phyloP scores from a whole-genome alignment of 2,329 filamentous ascomycete species.

The Alternaria brassicicola region DNA sequence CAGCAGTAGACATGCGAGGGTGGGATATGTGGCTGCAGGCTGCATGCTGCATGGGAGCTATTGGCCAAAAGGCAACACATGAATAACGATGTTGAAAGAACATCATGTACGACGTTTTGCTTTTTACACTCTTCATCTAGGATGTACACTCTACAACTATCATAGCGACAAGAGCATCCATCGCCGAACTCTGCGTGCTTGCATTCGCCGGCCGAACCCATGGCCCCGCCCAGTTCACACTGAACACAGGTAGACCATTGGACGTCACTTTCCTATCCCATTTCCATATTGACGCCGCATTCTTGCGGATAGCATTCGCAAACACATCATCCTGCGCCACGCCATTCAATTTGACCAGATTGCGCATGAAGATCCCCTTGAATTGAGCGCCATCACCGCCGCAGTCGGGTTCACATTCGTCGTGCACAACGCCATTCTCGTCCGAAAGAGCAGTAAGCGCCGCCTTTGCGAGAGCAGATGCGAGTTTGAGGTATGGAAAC shows the following conservation, averaged over 20 bases:
- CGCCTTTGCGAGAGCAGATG: conserved; percentile 48
- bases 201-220: conserved; percentile 58
- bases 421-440: conserved; percentile 49
- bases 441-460: conserved; percentile 47
- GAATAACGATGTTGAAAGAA: neutral
- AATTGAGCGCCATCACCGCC: conserved; percentile 64
- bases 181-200: conserved; percentile 67
- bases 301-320: conserved; percentile 62
- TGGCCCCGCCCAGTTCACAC: conserved; percentile 70
- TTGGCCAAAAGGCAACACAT: neutral
- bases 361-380: conserved; percentile 73
- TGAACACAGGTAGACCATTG: conserved; percentile 48
- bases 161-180: conserved; percentile 67
- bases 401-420: conserved; percentile 49
- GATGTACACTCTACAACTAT: neutral
- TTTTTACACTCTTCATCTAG: neutral
- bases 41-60: neutral
- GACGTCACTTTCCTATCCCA: conserved; percentile 59
- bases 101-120: neutral
- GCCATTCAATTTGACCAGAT: conserved; percentile 64
- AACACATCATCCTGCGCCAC: conserved; percentile 59
- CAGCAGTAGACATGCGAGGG: neutral
- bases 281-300: conserved; percentile 70
- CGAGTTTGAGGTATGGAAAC: conserved; percentile 42
- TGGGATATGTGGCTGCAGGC: neutral